Percentiles rank a stretch among this genome's conserved stretches.
These are phyloP conservation scores for Phytophthora palmivora DNA, from an alignment of 352 stramenopile genomes.

Conservation along the genomic window DNA sequence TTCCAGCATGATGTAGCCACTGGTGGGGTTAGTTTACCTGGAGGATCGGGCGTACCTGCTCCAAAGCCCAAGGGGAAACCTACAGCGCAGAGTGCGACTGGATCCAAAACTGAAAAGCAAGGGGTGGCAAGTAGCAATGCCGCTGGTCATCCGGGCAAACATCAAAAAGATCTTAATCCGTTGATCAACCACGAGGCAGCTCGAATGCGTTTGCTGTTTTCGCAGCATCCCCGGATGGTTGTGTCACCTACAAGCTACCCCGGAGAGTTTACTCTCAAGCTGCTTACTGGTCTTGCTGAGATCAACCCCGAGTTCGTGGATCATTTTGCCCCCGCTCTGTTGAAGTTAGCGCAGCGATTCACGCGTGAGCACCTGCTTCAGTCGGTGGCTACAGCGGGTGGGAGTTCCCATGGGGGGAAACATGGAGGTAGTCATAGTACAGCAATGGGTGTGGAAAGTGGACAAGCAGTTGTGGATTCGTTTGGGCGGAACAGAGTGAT, in stretches of 20 bases:
- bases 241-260: slow-evolving; percentile 62
- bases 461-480: slow-evolving; percentile 63
- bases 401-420: slow-evolving; percentile 31
- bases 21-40: slow-evolving; percentile 11
- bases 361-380: slow-evolving; percentile 88
- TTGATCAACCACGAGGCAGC: slow-evolving; percentile 68
- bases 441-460: slow-evolving; percentile 45
- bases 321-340: slow-evolving; percentile 74
- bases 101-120: slow-evolving; percentile 38
- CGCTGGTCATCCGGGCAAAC: slow-evolving; percentile 36
- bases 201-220: slow-evolving; percentile 60
- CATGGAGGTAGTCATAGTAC: slow-evolving; percentile 34
- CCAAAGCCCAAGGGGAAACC: slow-evolving; percentile 56
- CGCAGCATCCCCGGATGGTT: slow-evolving; percentile 46
- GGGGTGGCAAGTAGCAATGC: slow-evolving; percentile 17
- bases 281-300: slow-evolving; percentile 69
- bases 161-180: slow-evolving; percentile 52
- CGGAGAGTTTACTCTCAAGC: slow-evolving; percentile 72
- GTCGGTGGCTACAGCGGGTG: slow-evolving; percentile 29
- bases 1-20: slow-evolving; percentile 62
- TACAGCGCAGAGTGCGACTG: slow-evolving; percentile 28
- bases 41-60: slow-evolving; percentile 9
- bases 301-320: slow-evolving; percentile 77
- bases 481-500: slow-evolving; percentile 86
- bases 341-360: slow-evolving; percentile 87